Percentiles rank a stretch among this genome's conserved stretches.
Evolutionary conservation across 1,284 basidiomycete species (phyloP).

Genomic region (Omphalotus olearius): DNA sequence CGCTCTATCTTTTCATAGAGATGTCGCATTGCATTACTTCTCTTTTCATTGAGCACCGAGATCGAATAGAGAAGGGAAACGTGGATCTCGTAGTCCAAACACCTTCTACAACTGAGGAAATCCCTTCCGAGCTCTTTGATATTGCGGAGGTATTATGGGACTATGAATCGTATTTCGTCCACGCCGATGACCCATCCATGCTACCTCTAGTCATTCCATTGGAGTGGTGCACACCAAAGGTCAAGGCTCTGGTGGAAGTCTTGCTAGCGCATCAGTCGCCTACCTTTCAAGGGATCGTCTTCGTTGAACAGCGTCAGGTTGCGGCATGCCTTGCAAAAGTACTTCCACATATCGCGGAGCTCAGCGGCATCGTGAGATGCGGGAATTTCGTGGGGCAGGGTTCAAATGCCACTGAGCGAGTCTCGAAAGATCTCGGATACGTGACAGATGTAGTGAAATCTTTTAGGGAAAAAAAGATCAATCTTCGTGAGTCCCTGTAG

Average conservation of each 20-base stretch:
- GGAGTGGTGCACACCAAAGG: slow-evolving; percentile 70
- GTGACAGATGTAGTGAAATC: slow-evolving; percentile 50
- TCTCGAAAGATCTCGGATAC: slow-evolving; percentile 39
- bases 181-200: slow-evolving; percentile 19
- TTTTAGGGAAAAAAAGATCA: slow-evolving; percentile 64
- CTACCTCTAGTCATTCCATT: slow-evolving; percentile 40
- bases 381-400: slow-evolving; percentile 72
- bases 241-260: slow-evolving; percentile 55
- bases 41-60: slow-evolving; percentile 16
- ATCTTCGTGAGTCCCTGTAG: slow-evolving; percentile 55
- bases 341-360: slow-evolving; percentile 51
- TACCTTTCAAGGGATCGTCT: slow-evolving; percentile 76
- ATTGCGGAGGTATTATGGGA: slow-evolving; percentile 47
- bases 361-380: slow-evolving; percentile 54
- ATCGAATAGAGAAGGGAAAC: background rate
- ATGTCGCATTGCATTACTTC: slow-evolving; percentile 43
- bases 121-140: slow-evolving; percentile 22
- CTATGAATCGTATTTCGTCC: slow-evolving; percentile 44
- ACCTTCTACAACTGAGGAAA: slow-evolving; percentile 4
- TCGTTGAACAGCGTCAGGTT: slow-evolving; percentile 78
- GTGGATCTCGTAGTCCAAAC: slow-evolving; percentile 1
- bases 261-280: slow-evolving; percentile 50
- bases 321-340: slow-evolving; percentile 67
- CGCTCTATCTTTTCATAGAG: slow-evolving; percentile 57
- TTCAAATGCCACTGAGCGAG: slow-evolving; percentile 17